These are phyloP conservation scores for Metschnikowia reukaufii DNA, from an alignment of 805 yeast genomes.

Conservation along the genomic window DNA sequence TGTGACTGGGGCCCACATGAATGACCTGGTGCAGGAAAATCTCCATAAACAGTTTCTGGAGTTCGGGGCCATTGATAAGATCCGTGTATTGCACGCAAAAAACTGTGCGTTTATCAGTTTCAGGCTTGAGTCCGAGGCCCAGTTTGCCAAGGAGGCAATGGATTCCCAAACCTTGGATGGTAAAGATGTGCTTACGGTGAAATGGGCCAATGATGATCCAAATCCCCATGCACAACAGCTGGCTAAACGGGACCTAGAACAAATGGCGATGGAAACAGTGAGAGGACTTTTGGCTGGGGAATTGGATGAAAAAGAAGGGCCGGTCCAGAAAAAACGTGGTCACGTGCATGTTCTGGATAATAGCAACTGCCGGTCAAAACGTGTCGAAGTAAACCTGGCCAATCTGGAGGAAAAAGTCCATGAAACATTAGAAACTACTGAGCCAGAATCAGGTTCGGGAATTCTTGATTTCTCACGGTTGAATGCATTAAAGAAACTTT, in stretches of 20 bases:
- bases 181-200: conserved; percentile 63
- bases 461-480: conserved; percentile 4
- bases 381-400: not conserved
- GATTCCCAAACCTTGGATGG: conserved; percentile 67
- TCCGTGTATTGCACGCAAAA: conserved; percentile 59
- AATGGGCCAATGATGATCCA: conserved; percentile 93
- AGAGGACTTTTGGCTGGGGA: conserved; percentile 39
- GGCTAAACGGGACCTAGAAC: conserved; percentile 50
- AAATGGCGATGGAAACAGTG: conserved; percentile 55
- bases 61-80: conserved; percentile 73
- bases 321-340: not conserved
- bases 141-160: conserved; percentile 96
- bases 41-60: conserved; percentile 54
- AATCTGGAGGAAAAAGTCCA: not conserved
- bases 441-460: not conserved
- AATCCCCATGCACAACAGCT: conserved; percentile 61
- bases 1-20: conserved; percentile 59
- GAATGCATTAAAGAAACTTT: conserved; percentile 3
- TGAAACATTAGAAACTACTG: not conserved
- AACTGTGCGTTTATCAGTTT: conserved; percentile 80
- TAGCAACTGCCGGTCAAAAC: too few species aligned
- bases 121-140: conserved; percentile 70
- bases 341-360: too few species aligned
- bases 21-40: conserved; percentile 35
- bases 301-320: too few species aligned